Evolutionary conservation across 768 basidiomycete species (phyloP).

Genomic region (Mrakia gelida): DNA sequence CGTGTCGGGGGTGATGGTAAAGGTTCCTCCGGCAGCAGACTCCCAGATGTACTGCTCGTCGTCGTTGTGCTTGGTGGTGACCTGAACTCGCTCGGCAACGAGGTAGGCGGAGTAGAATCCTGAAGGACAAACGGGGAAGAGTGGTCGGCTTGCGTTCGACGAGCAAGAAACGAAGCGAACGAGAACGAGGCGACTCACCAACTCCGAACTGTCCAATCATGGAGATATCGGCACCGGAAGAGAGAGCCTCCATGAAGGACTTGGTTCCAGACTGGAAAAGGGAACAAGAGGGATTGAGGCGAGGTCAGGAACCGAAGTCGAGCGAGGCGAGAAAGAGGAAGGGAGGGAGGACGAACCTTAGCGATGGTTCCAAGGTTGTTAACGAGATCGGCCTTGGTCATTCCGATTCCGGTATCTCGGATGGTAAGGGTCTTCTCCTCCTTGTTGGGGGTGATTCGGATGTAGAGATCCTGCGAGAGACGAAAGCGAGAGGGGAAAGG

Average conservation of each 20-base stretch:
- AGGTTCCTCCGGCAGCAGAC: conserved; percentile 98
- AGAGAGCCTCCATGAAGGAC: conserved; percentile 96
- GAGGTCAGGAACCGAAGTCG: neutral
- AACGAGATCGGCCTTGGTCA: conserved; percentile 99
- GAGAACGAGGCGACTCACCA: conserved; percentile 48
- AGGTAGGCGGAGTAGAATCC: conserved; percentile 98
- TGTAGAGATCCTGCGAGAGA: conserved; percentile 28
- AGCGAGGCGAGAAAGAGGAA: neutral
- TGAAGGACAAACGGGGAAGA: neutral
- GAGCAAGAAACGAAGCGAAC: neutral
- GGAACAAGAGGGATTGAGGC: neutral
- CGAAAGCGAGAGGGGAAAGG: neutral
- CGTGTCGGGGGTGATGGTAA: conserved; percentile 94
- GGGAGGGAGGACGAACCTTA: conserved; percentile 31
- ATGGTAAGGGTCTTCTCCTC: conserved; percentile 86
- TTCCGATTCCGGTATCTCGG: conserved; percentile 95
- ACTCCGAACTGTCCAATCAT: conserved; percentile 99
- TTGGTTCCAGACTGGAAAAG: conserved; percentile 76
- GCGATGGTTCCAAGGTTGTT: conserved; percentile 95
- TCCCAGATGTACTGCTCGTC: conserved; percentile 99
- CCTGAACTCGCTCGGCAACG: conserved; percentile 95
- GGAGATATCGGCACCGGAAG: conserved; percentile 53
- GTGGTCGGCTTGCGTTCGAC: conserved; percentile 59
- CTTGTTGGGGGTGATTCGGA: conserved; percentile 55
- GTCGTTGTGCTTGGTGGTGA: conserved; percentile 99